These are phyloP conservation scores for Hypoxylon sp. DNA, from an alignment of 2,329 filamentous ascomycete genomes.

Conservation along the genomic window DNA sequence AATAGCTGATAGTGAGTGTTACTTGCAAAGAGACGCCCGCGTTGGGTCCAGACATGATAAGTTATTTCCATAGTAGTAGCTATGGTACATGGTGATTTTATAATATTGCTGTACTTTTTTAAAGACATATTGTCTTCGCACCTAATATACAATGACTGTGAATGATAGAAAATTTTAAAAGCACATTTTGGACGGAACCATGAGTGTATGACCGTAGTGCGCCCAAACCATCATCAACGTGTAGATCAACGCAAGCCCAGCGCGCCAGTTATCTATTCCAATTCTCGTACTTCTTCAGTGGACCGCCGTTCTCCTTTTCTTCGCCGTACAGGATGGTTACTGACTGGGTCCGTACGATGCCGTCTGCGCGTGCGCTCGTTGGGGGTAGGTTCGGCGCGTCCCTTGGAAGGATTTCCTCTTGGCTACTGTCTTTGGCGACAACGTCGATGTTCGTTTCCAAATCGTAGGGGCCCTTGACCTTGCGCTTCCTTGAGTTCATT, in stretches of 20 bases:
- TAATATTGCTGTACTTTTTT: conserved; percentile 3
- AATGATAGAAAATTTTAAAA: neutral
- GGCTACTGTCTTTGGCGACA: conserved; percentile 8
- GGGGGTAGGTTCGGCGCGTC: neutral
- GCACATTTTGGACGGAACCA: neutral
- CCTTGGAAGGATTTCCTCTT: conserved; percentile 17
- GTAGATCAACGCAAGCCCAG: conserved; percentile 10
- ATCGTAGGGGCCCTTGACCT: conserved; percentile 20
- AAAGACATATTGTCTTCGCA: neutral
- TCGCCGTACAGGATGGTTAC: conserved; percentile 18
- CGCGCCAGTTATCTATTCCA: conserved; percentile 19
- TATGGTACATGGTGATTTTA: conserved; percentile 4
- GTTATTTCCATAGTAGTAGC: neutral
- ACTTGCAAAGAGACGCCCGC: neutral
- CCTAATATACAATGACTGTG: conserved; percentile 13
- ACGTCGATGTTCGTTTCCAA: conserved; percentile 22
- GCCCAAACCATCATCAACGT: conserved; percentile 2
- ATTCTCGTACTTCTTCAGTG: conserved; percentile 10
- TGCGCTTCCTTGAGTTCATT: conserved; percentile 11
- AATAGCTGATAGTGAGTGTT: neutral
- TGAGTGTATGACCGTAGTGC: neutral
- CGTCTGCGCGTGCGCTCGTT: neutral
- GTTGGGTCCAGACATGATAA: conserved; percentile 1
- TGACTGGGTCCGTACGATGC: conserved; percentile 20
- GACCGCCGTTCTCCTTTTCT: neutral